phyloP scores from a whole-genome alignment of 305 asterid species.

The Salvia sclarea region DNA sequence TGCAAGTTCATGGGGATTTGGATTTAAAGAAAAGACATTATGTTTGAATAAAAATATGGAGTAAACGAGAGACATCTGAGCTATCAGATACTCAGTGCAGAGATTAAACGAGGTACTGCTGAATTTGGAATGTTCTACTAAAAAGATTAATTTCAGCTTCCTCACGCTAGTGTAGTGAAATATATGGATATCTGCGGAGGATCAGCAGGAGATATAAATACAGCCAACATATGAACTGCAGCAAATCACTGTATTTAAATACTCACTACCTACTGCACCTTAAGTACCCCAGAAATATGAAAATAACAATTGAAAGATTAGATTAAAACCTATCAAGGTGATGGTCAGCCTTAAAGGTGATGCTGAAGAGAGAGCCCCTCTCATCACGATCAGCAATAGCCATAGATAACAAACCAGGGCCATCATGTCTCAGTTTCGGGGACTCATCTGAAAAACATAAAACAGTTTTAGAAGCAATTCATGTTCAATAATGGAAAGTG shows the following conservation, averaged over 20 bases:
- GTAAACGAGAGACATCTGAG: background rate
- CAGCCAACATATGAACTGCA: background rate
- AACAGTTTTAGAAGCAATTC: conserved; percentile 34
- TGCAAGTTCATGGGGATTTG: background rate
- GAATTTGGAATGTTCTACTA: background rate
- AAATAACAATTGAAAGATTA: conserved; percentile 20
- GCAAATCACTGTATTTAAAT: conserved; percentile 1
- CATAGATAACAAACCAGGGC: conserved; percentile 91
- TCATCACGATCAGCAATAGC: conserved; percentile 86
- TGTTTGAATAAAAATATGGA: background rate
- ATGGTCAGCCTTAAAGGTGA: conserved; percentile 87
- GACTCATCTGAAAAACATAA: conserved; percentile 65
- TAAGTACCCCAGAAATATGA: conserved; percentile 7
- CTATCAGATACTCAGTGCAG: conserved; percentile 1
- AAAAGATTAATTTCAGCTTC: background rate
- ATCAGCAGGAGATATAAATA: background rate
- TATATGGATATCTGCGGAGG: background rate
- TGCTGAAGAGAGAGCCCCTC: conserved; percentile 79
- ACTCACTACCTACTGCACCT: background rate
- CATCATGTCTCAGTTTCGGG: conserved; percentile 81
- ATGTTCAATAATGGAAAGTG: background rate
- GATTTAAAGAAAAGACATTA: background rate
- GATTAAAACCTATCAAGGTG: conserved; percentile 84
- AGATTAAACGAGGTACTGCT: conserved; percentile 5
- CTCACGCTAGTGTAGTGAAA: background rate